phyloP scores from a whole-genome alignment of 768 basidiomycete genomes.

The Flagelloscypha sp. region DNA sequence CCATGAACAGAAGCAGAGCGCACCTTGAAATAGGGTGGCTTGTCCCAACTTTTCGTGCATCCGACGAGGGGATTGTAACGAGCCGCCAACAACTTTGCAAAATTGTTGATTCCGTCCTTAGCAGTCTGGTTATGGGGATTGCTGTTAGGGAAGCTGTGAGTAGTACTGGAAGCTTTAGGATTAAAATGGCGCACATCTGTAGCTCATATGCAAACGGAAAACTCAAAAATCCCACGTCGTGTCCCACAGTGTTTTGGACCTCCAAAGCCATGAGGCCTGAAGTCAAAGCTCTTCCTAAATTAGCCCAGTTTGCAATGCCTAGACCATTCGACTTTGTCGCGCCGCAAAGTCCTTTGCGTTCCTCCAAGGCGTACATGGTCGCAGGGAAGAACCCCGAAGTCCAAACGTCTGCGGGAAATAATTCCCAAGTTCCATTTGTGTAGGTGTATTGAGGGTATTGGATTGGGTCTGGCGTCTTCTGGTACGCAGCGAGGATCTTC shows the following conservation, averaged over 20 bases:
- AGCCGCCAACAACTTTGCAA: constrained; percentile 46
- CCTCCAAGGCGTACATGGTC: constrained; percentile 50
- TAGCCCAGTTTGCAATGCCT: constrained; percentile 46
- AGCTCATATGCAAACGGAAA: constrained; percentile 62
- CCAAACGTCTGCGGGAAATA: constrained; percentile 51
- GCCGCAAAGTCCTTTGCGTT: constrained; percentile 41
- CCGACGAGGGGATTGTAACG: constrained; percentile 55
- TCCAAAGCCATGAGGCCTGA: constrained; percentile 44
- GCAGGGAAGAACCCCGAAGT: constrained; percentile 63
- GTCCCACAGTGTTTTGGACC: constrained; percentile 39
- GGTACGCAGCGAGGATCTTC: constrained; percentile 52
- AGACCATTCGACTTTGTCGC: constrained; percentile 28
- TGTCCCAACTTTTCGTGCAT: constrained; percentile 66
- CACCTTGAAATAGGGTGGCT: constrained; percentile 56
- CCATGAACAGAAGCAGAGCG: constrained; percentile 8
- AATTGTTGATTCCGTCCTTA: constrained; percentile 44
- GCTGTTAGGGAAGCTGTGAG: constrained; percentile 21
- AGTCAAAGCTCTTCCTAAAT: constrained; percentile 42
- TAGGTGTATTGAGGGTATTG: constrained; percentile 56
- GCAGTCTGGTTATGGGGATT: constrained; percentile 53
- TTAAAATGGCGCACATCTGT: constrained; percentile 19
- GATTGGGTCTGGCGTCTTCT: constrained; percentile 31
- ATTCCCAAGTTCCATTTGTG: constrained; percentile 40
- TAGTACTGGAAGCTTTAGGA: neutral
- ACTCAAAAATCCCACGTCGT: constrained; percentile 68